Evolutionary conservation across 345 rosid species (phyloP), one percentile per base, ranked within the genome.

Genomic region (Stellera chamaejasme): DNA sequence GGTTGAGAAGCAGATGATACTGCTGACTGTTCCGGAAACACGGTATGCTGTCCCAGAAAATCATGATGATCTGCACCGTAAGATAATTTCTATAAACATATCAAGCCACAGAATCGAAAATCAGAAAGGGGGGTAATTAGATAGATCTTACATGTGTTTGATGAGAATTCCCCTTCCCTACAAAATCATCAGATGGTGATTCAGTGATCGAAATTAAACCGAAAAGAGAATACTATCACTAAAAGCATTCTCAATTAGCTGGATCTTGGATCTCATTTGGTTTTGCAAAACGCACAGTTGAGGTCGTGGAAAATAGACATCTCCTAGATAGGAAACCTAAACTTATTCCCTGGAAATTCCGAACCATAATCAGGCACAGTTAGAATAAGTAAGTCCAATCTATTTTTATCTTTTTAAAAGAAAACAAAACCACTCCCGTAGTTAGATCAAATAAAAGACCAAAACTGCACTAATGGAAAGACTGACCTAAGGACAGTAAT

Each of bases 101-200:
- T 25, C 42, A 36, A 49, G 47, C 41, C 43, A 60, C 43, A 47
- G 32, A 50, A 45, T 50, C 57, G 61, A 56, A 52, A 54, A 41
- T 55, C 47, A 66, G 19, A 63, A 39, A 48, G 53, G 47, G 53
- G 39, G 15, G 50, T 44, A 27, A 10, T 53, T 59, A 49, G 39
- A 57, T 23, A 52, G 14, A 28, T 64, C 93, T 78, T 82, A 85
- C 93, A 76, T 66, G 78, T 73, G 56, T 78, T 78, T 57, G 81
- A 75, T 45, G 75, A 80, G 61, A 74, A 66, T 50, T 85, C 93
- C 55, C 72, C 57, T 73, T 80, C 93, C 82, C 93, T 85, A 75
- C 57, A 72, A 75, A 48, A 72, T 61, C 39, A 32, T 32, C 39
- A 32, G 39, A 32, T 32, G 39, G 39, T 32, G 39, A 32, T 32